A percentile compares a stretch with the other conserved stretches of the same genome.
phyloP scores from a whole-genome alignment of 495 filamentous ascomycete species.

The Chaetomium fimeti region DNA sequence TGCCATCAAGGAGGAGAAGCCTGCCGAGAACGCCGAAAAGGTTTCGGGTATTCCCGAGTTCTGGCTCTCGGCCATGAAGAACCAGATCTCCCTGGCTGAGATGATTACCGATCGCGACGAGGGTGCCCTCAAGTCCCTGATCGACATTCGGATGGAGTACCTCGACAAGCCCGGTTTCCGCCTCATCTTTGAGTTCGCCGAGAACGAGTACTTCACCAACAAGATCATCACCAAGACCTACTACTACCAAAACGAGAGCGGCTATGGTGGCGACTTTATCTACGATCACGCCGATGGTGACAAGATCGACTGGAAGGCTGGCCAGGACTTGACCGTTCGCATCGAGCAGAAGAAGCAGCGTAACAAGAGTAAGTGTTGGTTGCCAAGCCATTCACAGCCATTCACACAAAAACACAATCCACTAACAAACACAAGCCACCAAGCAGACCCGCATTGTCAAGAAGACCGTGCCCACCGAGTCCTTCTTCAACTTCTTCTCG shows the following conservation, averaged over 20 bases:
- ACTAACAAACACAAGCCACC: constrained; percentile 65
- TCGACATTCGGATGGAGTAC: constrained; percentile 98
- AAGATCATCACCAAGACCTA: constrained; percentile 98
- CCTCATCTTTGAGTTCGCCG: constrained; percentile 92
- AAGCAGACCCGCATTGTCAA: constrained; percentile 99
- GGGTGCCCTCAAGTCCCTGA: constrained; percentile 83
- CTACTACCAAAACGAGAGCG: constrained; percentile 98
- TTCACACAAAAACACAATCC: background rate
- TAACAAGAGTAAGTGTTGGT: constrained; percentile 82
- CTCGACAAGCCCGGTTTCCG: constrained; percentile 97
- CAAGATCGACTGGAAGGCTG: constrained; percentile 95
- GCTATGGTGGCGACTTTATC: constrained; percentile 98
- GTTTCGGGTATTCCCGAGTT: constrained; percentile 91
- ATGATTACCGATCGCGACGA: constrained; percentile 98
- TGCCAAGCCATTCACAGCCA: background rate
- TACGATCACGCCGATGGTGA: constrained; percentile 98
- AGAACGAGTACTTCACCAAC: constrained; percentile 95
- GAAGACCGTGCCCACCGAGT: constrained; percentile 97
- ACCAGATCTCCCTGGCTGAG: constrained; percentile 91
- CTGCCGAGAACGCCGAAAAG: constrained; percentile 43
- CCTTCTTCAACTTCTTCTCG: constrained; percentile 99
- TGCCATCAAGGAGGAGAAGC: constrained; percentile 51
- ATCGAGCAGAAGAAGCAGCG: constrained; percentile 99
- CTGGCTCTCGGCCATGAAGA: constrained; percentile 99
- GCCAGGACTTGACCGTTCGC: constrained; percentile 88